phyloP scores from a whole-genome alignment of 2,329 filamentous ascomycete genomes.

The Rugonectria rugulosa region DNA sequence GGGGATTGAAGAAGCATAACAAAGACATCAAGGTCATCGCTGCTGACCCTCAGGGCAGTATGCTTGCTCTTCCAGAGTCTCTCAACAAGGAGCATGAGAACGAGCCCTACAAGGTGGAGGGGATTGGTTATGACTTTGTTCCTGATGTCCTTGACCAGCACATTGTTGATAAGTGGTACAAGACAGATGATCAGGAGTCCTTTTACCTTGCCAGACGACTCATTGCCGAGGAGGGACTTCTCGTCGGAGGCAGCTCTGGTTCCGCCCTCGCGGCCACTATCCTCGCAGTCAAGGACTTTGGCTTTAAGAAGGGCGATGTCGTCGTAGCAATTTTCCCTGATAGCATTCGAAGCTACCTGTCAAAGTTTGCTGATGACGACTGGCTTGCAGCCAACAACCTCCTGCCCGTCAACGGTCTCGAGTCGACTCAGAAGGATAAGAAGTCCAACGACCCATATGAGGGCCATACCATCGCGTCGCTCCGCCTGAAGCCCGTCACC shows the following conservation, averaged over 20 bases:
- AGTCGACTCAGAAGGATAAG: conserved; percentile 55
- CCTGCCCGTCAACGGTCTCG: conserved; percentile 65
- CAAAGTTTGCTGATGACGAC: conserved; percentile 98
- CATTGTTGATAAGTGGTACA: conserved; percentile 93
- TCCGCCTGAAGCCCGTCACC: conserved; percentile 92
- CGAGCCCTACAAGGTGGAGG: conserved; percentile 95
- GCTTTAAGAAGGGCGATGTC: conserved; percentile 82
- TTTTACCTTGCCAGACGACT: conserved; percentile 90
- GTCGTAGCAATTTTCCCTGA: conserved; percentile 93
- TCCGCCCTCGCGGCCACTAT: conserved; percentile 87
- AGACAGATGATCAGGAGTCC: conserved; percentile 91
- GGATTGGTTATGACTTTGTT: conserved; percentile 98
- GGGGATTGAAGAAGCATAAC: conserved; percentile 88
- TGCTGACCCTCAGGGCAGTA: conserved; percentile 91
- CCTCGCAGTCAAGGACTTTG: conserved; percentile 76
- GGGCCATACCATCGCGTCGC: conserved; percentile 79
- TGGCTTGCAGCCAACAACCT: conserved; percentile 98
- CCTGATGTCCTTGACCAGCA: conserved; percentile 88
- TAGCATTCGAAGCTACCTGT: conserved; percentile 95
- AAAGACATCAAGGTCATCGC: conserved; percentile 85
- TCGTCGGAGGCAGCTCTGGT: conserved; percentile 93
- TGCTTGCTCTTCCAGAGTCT: conserved; percentile 80
- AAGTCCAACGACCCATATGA: conserved; percentile 72
- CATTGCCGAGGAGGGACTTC: conserved; percentile 91
- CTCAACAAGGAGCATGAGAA: conserved; percentile 85